Percentiles rank a stretch among this genome's conserved stretches.
Conservation (phyloP, 192 early-diverging fungal genomes). For the Coemansia guatemalensis region DNA sequence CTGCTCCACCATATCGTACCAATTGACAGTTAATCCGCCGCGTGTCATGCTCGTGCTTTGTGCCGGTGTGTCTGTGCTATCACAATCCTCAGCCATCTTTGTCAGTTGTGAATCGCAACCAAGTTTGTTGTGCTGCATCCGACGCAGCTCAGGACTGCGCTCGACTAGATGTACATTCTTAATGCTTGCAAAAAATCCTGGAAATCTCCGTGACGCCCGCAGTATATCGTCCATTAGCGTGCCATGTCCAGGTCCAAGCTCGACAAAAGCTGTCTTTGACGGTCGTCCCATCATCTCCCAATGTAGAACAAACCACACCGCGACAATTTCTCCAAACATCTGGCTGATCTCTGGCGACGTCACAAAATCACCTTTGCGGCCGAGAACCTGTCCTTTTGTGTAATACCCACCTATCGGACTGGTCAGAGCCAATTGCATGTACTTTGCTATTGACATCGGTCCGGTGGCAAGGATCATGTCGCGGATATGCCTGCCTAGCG, state of each 20-base stretch:
- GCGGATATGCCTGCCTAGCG: slow-evolving; percentile 59
- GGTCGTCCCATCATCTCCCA: slow-evolving; percentile 73
- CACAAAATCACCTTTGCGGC: slow-evolving; percentile 86
- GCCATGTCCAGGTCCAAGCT: slow-evolving; percentile 92
- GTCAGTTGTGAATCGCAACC: slow-evolving; percentile 22
- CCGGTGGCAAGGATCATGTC: slow-evolving; percentile 60
- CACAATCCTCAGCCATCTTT: slow-evolving; percentile 8
- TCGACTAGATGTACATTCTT: slow-evolving; percentile 79
- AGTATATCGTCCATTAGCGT: slow-evolving; percentile 94
- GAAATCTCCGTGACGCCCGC: slow-evolving; percentile 70
- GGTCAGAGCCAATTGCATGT: slow-evolving; percentile 84
- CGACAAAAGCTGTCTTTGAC: slow-evolving; percentile 59
- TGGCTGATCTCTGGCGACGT: slow-evolving; percentile 98
- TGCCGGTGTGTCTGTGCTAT: slow-evolving; percentile 5
- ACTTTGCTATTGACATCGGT: slow-evolving; percentile 78
- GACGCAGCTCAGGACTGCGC: slow-evolving; percentile 73
- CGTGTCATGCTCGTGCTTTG: not conserved
- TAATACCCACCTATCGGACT: slow-evolving; percentile 94
- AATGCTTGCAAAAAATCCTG: slow-evolving; percentile 62
- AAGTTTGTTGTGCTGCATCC: slow-evolving; percentile 61
- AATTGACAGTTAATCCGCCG: slow-evolving; percentile 41
- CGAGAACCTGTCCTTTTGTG: slow-evolving; percentile 89
- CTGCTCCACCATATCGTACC: slow-evolving; percentile 71
- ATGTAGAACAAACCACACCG: slow-evolving; percentile 84
- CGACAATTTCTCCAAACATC: slow-evolving; percentile 96